A percentile compares a stretch with the other conserved stretches of the same genome.
These are phyloP conservation scores for Pseudogymnoascus sp. DNA, from an alignment of 2,329 filamentous ascomycete genomes.

Conservation along the genomic window DNA sequence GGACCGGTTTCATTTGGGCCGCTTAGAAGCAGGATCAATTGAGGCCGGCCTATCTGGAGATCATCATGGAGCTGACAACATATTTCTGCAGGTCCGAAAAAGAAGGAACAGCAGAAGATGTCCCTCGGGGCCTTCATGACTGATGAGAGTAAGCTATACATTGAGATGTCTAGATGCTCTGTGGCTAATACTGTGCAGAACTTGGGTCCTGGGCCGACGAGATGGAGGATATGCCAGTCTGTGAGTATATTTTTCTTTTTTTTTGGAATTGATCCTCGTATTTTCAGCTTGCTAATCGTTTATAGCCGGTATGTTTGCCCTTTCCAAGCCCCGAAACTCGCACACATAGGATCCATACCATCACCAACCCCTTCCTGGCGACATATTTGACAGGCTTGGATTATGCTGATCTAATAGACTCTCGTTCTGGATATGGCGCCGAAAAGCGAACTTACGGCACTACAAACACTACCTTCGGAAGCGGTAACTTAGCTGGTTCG, in stretches of 20 bases:
- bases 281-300: constrained; percentile 21
- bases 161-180: constrained; percentile 38
- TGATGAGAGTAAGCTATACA: constrained; percentile 67
- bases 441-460: constrained; percentile 29
- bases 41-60: not conserved
- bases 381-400: not conserved
- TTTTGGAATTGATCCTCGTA: not conserved
- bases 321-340: not conserved
- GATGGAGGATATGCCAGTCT: constrained; percentile 66
- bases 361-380: not conserved
- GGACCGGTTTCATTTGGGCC: not conserved
- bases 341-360: not conserved
- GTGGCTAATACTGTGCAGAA: constrained; percentile 40
- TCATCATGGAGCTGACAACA: not conserved
- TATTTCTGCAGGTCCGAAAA: constrained; percentile 42
- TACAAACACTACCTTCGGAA: constrained; percentile 27
- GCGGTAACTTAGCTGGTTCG: constrained; percentile 25
- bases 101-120: constrained; percentile 86
- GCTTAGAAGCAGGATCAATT: constrained; percentile 2
- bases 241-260: constrained; percentile 21
- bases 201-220: constrained; percentile 97
- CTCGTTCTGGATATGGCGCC: constrained; percentile 27
- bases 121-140: constrained; percentile 92
- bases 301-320: constrained; percentile 27
- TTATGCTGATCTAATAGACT: constrained; percentile 22